A percentile compares a stretch with the other conserved stretches of the same genome.
Conservation (phyloP, 305 asterid species). For the Solanum hybrid region DNA sequence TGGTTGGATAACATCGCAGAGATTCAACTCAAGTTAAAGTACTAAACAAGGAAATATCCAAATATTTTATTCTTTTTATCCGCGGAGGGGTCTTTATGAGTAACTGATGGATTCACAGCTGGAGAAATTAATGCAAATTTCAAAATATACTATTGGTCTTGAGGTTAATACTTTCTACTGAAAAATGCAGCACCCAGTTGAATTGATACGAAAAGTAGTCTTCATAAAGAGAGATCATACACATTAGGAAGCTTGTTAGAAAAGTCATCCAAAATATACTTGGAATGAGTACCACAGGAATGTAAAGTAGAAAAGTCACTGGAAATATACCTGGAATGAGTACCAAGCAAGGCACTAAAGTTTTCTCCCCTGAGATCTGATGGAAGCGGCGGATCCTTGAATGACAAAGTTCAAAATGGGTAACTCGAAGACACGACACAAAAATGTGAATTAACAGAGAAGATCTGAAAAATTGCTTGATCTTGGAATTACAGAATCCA, state of each 20-base stretch:
- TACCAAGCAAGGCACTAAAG: conserved; percentile 83
- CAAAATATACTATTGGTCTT: neutral
- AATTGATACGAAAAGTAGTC: neutral
- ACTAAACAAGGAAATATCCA: neutral
- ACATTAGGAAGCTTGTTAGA: neutral
- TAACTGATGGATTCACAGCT: neutral
- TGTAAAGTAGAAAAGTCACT: neutral
- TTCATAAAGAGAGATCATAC: neutral
- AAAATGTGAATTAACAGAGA: neutral
- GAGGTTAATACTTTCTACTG: neutral
- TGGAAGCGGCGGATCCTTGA: conserved; percentile 84
- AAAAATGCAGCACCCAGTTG: neutral
- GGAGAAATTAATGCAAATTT: neutral
- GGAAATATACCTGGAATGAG: conserved; percentile 66
- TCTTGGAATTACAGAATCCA: neutral
- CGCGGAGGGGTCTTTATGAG: neutral
- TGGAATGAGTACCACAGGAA: conserved; percentile 60
- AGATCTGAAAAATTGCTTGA: neutral
- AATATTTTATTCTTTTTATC: neutral
- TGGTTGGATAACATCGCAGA: neutral
- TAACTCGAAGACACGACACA: conserved; percentile 6
- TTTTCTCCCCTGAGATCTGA: conserved; percentile 75
- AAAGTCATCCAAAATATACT: conserved; percentile 28
- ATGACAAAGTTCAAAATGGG: conserved; percentile 17
- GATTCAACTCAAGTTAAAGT: neutral